Evolutionary conservation across 345 rosid species (phyloP).

Genomic region (Arabidopsis arenosa): DNA sequence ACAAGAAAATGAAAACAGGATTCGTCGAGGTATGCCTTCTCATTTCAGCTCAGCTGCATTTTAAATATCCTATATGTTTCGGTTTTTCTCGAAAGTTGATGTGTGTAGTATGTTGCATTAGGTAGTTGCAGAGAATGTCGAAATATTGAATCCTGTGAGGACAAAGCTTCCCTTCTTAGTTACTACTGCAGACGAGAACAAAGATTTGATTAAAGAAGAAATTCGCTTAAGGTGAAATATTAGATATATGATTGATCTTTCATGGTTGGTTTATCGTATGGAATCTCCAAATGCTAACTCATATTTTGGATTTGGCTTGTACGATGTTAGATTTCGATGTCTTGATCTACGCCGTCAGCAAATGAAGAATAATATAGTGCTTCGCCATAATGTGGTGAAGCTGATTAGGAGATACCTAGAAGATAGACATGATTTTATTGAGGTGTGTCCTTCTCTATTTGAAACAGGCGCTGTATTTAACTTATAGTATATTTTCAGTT

Average conservation of each 20-base stretch:
- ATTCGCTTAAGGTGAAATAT: slow-evolving; percentile 77
- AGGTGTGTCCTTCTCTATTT: slow-evolving; percentile 54
- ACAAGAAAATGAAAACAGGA: slow-evolving; percentile 89
- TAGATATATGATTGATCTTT: slow-evolving; percentile 3
- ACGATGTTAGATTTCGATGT: slow-evolving; percentile 68
- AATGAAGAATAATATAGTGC: slow-evolving; percentile 73
- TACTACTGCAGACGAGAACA: slow-evolving; percentile 80
- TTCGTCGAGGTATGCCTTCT: slow-evolving; percentile 62
- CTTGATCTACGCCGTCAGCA: slow-evolving; percentile 95
- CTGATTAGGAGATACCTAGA: slow-evolving; percentile 84
- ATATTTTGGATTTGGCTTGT: slow-evolving; percentile 17
- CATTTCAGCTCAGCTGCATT: slow-evolving; percentile 17
- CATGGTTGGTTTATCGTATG: slow-evolving; percentile 10
- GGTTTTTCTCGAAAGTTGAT: slow-evolving; percentile 8
- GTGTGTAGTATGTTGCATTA: slow-evolving; percentile 41
- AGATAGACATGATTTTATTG: slow-evolving; percentile 85
- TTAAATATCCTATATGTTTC: slow-evolving; percentile 6
- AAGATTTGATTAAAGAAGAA: slow-evolving; percentile 80
- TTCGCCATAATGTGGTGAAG: slow-evolving; percentile 92
- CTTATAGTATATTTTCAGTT: neutral
- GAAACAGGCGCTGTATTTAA: neutral
- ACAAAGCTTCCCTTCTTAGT: slow-evolving; percentile 86
- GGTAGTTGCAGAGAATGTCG: slow-evolving; percentile 89
- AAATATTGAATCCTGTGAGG: slow-evolving; percentile 77
- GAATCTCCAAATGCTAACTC: slow-evolving; percentile 18